Evolutionary conservation across 768 basidiomycete genomes (phyloP), one percentile per base, ranked within the genome.

Genomic region (Tulasnella sp.): DNA sequence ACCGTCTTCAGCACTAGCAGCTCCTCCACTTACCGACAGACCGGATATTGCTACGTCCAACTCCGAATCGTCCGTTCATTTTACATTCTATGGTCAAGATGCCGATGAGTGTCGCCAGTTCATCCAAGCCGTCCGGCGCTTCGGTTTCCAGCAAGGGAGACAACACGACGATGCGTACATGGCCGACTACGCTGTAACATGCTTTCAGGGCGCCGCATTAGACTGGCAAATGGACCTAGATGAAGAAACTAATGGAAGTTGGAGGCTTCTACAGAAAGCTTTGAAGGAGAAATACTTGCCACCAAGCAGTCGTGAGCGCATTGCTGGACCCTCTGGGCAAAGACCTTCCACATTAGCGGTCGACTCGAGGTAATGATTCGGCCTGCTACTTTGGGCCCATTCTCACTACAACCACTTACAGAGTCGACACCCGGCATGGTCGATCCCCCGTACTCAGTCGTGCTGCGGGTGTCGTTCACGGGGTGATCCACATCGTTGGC

Each of bases 141-240:
- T 41, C 73, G 73, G 40, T 41, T 74, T 74, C 73, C 40, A 74
- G 11, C 73, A 74, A n/a, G 73, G 73, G 22, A 31, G 44, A 74
- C 73, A 74, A 74, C 40, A 41, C 73, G 73, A 74, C 73, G 73
- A 74, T 18, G 34, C 24, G 37, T 74, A n/a, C 18, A 74, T 74
- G 73, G 73, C 73, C 4, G 73, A 41, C 20, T 74, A 41, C n/a
- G 73, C 73, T 0, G 37, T 40, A n/a, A 74, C 73, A 24, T 74
- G 73, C n/a, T 46, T 74, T 46, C 40, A 41, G 20, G 73, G 73
- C 8, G 4, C 40, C 20, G 73, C 73, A 46, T 74, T 74, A 37
- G 73, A 74, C 73, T 74, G 73, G 73, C 73, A 74, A 37, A 37
- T 74, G 12, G 73, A 74, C 5, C n/a, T 74, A 37, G 73, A 74